Conservation (phyloP, 2,329 filamentous ascomycete species). For the Fusarium caatingaense region DNA sequence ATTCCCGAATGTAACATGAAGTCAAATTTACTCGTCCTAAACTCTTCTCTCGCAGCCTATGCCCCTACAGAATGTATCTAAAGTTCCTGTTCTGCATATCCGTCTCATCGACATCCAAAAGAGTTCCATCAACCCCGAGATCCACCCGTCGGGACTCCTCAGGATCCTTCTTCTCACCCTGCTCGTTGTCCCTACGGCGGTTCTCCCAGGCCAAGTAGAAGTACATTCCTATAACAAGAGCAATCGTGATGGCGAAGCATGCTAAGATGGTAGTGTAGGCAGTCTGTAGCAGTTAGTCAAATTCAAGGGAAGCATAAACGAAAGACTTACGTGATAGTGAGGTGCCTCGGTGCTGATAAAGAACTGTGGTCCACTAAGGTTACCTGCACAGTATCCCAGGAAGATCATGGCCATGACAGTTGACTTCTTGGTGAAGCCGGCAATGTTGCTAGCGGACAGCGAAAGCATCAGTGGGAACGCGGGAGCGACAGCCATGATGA, state of each 20-base stretch:
- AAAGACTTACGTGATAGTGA: background rate
- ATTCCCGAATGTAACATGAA: background rate
- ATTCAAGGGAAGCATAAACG: accelerated
- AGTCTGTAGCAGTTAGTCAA: background rate
- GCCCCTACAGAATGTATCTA: background rate
- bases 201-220: conserved; percentile 10
- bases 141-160: conserved; percentile 10
- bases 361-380: conserved; percentile 9
- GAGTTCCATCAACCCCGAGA: background rate
- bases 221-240: conserved; percentile 2
- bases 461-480: conserved; percentile 16
- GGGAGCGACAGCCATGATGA: background rate
- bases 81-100: conserved; percentile 17
- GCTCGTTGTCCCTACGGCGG: conserved; percentile 7
- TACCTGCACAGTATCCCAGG: conserved; percentile 17
- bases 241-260: conserved; percentile 9
- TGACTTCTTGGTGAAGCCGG: conserved; percentile 14
- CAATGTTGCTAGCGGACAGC: conserved; percentile 6
- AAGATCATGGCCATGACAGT: conserved; percentile 24
- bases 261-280: conserved; percentile 11
- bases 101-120: conserved; percentile 11
- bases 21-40: background rate
- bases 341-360: conserved; percentile 8
- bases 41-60: accelerated
- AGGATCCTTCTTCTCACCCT: conserved; percentile 10